Base-by-base conservation (phyloP, 139 green algal species). In the Nannochloris sp. region DNA sequence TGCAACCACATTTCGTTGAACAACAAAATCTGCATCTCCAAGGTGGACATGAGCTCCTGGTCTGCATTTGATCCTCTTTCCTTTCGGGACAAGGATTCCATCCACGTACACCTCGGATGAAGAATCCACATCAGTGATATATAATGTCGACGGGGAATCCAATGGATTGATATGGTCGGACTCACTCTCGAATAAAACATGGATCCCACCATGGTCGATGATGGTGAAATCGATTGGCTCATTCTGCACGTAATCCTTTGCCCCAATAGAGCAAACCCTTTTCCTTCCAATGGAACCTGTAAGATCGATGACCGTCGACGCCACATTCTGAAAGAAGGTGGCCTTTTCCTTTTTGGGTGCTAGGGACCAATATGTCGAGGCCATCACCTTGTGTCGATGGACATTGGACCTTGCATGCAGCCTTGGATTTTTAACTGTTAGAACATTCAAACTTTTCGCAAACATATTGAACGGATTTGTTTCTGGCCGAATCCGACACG, bases 161-260 rank as follows among this genome's bases (percentile, higher is more conserved):
- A 69, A 33, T 13, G 70, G 57, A 45, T 57, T 50, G 36, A 30
- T 11, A 12, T 31, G 29, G 9, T 65, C 70, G 1, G 46, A 53
- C 45, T 77, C 70, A 3, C 61, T 63, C 26, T 77, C 70, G 26
- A 77, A 77, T 3, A 77, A 12, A 14, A 77, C 20, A 49, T 77
- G 64, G 13, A 77, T 37, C 12, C 58, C 58, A 58, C 70, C 70
- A 57, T 72, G 64, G 6, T 72, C 58, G 12, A 77, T 30, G 9
- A 72, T 61, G 23, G 30, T 60, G 25, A 72, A 28, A 57, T 76
- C 63, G 57, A 67, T 53, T 25, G 29, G 5, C 40, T 71, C 65
- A 6, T 51, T 23, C 4, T 10, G 29, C 31, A 59, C 17, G 8
- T 44, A 61, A n/a, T 74, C 68, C 11, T 48, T 17, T 26, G 33